Conservation (phyloP, 495 filamentous ascomycete species). For the Neurospora hispaniola region DNA sequence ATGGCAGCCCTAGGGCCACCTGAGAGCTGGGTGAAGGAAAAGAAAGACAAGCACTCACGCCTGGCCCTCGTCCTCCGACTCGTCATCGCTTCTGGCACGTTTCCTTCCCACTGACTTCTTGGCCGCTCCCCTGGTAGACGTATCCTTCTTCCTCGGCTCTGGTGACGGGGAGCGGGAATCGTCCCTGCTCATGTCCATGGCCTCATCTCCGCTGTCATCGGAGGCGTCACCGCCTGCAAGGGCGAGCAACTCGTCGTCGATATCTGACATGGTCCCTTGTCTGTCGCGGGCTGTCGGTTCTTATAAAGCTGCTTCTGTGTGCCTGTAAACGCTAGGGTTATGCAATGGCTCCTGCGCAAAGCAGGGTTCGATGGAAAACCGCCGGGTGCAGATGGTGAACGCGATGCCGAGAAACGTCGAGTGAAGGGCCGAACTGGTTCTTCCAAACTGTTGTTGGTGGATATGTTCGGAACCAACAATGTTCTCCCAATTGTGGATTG, state of each 20-base stretch:
- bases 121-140: slow-evolving; percentile 24
- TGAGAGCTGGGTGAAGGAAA: background rate
- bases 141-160: slow-evolving; percentile 20
- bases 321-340: background rate
- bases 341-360: background rate
- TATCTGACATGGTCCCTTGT: slow-evolving; percentile 47
- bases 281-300: background rate
- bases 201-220: slow-evolving; percentile 39
- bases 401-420: background rate
- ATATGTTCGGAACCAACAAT: background rate
- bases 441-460: background rate
- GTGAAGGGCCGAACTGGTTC: background rate
- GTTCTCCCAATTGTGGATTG: background rate
- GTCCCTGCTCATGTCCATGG: slow-evolving; percentile 28
- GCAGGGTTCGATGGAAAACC: background rate
- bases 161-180: slow-evolving; percentile 27
- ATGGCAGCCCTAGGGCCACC: background rate
- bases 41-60: slow-evolving; percentile 49
- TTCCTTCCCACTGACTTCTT: slow-evolving; percentile 33
- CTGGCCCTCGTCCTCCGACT: slow-evolving; percentile 71
- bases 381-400: background rate
- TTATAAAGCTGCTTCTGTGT: background rate
- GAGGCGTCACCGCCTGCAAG: slow-evolving; percentile 59
- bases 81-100: slow-evolving; percentile 44
- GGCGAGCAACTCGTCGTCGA: slow-evolving; percentile 82